Evolutionary conservation across 1,284 basidiomycete genomes (phyloP).

Genomic region (Melampsora larici-populina): DNA sequence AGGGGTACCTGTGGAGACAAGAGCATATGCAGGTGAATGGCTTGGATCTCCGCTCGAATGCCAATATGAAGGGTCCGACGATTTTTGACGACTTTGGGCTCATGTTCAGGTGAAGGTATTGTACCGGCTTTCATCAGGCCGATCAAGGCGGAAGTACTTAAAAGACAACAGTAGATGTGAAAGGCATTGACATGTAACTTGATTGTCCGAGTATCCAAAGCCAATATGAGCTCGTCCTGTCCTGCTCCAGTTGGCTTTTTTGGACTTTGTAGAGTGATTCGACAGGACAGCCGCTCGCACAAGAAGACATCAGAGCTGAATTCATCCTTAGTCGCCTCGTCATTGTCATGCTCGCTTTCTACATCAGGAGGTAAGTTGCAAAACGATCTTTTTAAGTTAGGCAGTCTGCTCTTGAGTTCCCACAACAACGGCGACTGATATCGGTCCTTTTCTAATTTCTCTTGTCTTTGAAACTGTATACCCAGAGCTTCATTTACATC

Average conservation of each 20-base stretch:
- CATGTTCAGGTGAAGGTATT: background rate
- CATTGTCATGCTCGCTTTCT: background rate
- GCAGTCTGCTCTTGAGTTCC: slow-evolving; percentile 24
- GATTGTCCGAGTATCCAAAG: slow-evolving; percentile 15
- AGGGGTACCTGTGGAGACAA: slow-evolving; percentile 42
- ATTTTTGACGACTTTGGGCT: background rate
- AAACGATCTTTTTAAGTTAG: background rate
- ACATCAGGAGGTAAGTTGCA: background rate
- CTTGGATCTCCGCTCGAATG: slow-evolving; percentile 46
- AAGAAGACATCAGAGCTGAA: slow-evolving; percentile 7
- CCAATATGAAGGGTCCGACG: slow-evolving; percentile 19
- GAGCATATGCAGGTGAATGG: slow-evolving; percentile 39
- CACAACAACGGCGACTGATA: slow-evolving; percentile 26
- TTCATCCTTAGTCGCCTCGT: slow-evolving; percentile 11
- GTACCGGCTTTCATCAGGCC: slow-evolving; percentile 46
- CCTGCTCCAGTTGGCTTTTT: slow-evolving; percentile 15
- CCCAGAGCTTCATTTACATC: slow-evolving; percentile 23
- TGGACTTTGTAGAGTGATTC: slow-evolving; percentile 29
- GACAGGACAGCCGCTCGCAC: slow-evolving; percentile 24
- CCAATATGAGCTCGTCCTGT: slow-evolving; percentile 35
- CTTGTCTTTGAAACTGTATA: background rate
- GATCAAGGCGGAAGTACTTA: slow-evolving; percentile 62
- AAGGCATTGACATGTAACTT: slow-evolving; percentile 62
- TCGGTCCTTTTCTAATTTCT: slow-evolving; percentile 11
- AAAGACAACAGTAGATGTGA: slow-evolving; percentile 69